phyloP scores from a whole-genome alignment of 2,329 filamentous ascomycete species.

The Aspergillus alliaceus region DNA sequence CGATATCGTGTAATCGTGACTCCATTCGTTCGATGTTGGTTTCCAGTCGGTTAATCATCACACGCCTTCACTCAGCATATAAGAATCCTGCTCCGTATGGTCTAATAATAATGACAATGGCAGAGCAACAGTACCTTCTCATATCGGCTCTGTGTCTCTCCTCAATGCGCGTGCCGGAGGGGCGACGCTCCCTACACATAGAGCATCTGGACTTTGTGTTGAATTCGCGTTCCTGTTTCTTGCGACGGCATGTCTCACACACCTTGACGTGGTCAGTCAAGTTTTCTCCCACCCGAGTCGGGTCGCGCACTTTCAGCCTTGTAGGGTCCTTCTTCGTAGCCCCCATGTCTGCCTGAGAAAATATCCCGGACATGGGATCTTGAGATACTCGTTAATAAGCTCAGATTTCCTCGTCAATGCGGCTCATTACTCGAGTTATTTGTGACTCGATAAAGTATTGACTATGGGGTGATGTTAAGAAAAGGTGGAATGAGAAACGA shows the following conservation, averaged over 20 bases:
- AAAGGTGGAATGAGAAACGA: not conserved
- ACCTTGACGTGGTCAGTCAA: not conserved
- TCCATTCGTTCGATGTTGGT: conserved; percentile 17
- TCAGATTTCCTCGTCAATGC: not conserved
- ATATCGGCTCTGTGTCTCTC: not conserved
- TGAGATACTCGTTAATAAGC: not conserved
- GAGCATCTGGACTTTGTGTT: not conserved
- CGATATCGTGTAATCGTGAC: conserved; percentile 11
- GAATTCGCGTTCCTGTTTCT: not conserved
- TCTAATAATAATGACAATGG: not conserved
- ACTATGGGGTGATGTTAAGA: not conserved
- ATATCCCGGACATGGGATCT: not conserved
- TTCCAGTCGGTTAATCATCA: conserved; percentile 19
- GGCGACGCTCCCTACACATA: not conserved
- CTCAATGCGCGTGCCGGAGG: conserved; percentile 1
- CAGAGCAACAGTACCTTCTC: not conserved
- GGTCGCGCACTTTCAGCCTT: not conserved
- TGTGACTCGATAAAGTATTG: not conserved
- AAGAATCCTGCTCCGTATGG: not conserved
- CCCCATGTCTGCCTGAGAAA: not conserved
- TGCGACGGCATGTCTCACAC: conserved; percentile 4
- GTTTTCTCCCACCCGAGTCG: not conserved
- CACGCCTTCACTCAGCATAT: conserved; percentile 7
- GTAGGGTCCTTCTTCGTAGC: not conserved
- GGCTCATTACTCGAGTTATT: not conserved